Evolutionary conservation across 495 filamentous ascomycete genomes (phyloP).

Genomic region (Hypoxylon cercidicola): DNA sequence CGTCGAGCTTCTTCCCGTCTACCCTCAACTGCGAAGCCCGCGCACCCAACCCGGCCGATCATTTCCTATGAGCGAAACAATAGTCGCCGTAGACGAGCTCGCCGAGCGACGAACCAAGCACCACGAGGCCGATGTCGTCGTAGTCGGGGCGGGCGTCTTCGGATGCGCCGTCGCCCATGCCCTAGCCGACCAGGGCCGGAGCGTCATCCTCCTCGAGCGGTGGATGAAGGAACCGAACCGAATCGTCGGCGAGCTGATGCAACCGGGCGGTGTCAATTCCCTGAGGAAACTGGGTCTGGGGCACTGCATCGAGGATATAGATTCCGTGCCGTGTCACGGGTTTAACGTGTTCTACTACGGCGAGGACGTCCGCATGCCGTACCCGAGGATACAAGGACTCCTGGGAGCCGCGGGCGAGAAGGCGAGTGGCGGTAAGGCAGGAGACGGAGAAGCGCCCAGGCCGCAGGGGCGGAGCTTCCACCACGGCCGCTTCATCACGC

Average conservation of each 20-base stretch:
- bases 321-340: slow-evolving; percentile 81
- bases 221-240: slow-evolving; percentile 94
- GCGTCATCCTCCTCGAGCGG: slow-evolving; percentile 88
- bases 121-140: slow-evolving; percentile 77
- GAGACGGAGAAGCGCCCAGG: slow-evolving; percentile 42
- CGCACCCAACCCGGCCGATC: slow-evolving; percentile 5
- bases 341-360: slow-evolving; percentile 90
- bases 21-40: slow-evolving; percentile 16
- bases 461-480: slow-evolving; percentile 81
- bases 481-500: slow-evolving; percentile 84
- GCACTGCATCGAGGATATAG: slow-evolving; percentile 89
- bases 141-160: slow-evolving; percentile 90
- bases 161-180: slow-evolving; percentile 89
- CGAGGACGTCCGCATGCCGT: slow-evolving; percentile 80
- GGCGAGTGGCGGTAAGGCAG: slow-evolving; percentile 30
- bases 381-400: slow-evolving; percentile 58
- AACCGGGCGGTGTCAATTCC: slow-evolving; percentile 88
- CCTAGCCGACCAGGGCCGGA: slow-evolving; percentile 84
- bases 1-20: background rate
- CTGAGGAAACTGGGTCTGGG: slow-evolving; percentile 81
- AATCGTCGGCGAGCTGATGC: slow-evolving; percentile 94
- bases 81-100: slow-evolving; percentile 48
- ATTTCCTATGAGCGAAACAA: slow-evolving; percentile 44
- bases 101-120: slow-evolving; percentile 52
- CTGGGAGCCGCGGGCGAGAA: slow-evolving; percentile 17